Evolutionary conservation across 2,329 filamentous ascomycete genomes (phyloP), one percentile per base, ranked within the genome.

Genomic region (Biscogniauxia marginata): DNA sequence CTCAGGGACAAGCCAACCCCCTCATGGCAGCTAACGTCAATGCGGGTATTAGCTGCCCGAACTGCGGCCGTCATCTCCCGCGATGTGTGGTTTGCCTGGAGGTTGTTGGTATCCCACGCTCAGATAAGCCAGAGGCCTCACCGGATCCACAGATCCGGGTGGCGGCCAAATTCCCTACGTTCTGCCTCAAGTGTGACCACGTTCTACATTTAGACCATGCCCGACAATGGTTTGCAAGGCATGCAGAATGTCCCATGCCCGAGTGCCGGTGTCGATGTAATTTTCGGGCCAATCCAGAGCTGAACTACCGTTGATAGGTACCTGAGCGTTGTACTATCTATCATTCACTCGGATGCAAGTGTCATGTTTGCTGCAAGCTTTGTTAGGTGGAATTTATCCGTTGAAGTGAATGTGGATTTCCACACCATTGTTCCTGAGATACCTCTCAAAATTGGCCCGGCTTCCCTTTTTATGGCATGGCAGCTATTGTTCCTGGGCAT

Each of bases 41-140:
- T 61, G 79, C 82, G 3, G 86, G 86, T 9, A 79, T 88, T 55
- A 84, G 81, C 70, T 89, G 86, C 58, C 84, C 85, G 19, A 85
- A 81, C 69, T 89, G 86, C 70, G 85, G 85, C 34, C 79, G 85
- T 24, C 84, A 87, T 62, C 77, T 89, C 46, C 85, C 85, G 23
- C 81, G 86, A 1, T 89, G 86, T 66, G 84, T 86, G 20, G 82
- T 89, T 18, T 89, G 86, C 63, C 77, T 89, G 55, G 83, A 88
- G 71, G 79, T 86, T 49, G 83, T 89, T 1, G 86, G 86, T 24
- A 78, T 86, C 46, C 83, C 84, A 53, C 79, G 85, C 46, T 85
- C 83, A 25, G 83, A 85, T 69, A 76, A 76, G 58, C 80, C 81
- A 2, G 82, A 84, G 67, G 74, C 77, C 53, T 77, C 78, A 46